Conservation (phyloP, 805 yeast genomes). For the Candida rishiriensis region DNA sequence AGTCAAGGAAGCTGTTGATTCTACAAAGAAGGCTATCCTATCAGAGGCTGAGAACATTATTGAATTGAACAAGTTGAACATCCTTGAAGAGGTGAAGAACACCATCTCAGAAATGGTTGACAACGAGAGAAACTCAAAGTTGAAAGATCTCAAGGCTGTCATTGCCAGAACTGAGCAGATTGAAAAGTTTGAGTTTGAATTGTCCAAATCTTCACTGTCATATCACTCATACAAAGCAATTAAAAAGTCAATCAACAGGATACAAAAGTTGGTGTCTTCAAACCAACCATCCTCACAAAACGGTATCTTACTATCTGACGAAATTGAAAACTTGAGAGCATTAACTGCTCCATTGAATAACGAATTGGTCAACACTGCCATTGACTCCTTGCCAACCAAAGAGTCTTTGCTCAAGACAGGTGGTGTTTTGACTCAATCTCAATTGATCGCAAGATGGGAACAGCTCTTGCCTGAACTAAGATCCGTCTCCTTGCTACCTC, state of each 20-base stretch:
- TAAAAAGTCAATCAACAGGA: conserved; percentile 40
- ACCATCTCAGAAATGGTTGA: conserved; percentile 58
- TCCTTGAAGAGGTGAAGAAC: conserved; percentile 61
- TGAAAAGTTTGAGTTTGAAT: conserved; percentile 45
- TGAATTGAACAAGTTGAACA: conserved; percentile 59
- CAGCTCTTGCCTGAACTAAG: conserved; percentile 80
- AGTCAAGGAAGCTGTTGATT: conserved; percentile 60
- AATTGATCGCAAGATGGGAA: conserved; percentile 75
- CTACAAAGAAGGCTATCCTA: conserved; percentile 58
- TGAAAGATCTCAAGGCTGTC: conserved; percentile 62
- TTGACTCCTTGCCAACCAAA: conserved; percentile 40
- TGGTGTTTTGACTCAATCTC: conserved; percentile 74
- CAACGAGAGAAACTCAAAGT: conserved; percentile 72
- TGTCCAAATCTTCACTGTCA: conserved; percentile 38
- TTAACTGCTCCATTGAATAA: conserved; percentile 35
- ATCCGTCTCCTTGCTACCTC: conserved; percentile 84
- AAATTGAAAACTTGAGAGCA: conserved; percentile 32
- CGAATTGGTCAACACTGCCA: conserved; percentile 34
- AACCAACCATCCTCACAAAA: conserved; percentile 35
- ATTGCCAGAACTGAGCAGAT: conserved; percentile 50
- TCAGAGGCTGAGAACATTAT: conserved; percentile 74
- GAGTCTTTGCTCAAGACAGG: conserved; percentile 35
- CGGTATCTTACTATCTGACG: conserved; percentile 46
- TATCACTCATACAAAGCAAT: conserved; percentile 35
- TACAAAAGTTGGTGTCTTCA: conserved; percentile 35